Percentiles rank a stretch among this genome's conserved stretches.
These are phyloP conservation scores for Metschnikowia noctiluminum DNA, from an alignment of 805 yeast species.

Conservation along the genomic window DNA sequence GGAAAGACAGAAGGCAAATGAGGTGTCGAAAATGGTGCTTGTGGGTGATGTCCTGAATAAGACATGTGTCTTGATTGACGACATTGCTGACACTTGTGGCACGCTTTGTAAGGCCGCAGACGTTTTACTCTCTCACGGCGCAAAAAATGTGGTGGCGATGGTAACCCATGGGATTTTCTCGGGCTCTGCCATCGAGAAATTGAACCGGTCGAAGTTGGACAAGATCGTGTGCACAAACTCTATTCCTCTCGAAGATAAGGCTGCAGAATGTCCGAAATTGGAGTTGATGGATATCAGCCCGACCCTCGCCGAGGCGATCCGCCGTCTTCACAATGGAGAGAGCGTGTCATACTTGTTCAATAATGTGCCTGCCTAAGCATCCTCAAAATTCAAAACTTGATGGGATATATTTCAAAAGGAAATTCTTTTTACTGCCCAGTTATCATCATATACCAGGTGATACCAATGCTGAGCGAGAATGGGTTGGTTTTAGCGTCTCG, in stretches of 20 bases:
- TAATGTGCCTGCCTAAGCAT: slow-evolving; percentile 46
- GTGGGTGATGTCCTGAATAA: slow-evolving; percentile 82
- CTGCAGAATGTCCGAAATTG: slow-evolving; percentile 55
- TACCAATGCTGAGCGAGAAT: slow-evolving; percentile 58
- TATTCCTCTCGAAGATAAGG: slow-evolving; percentile 69
- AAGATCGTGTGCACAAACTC: slow-evolving; percentile 78
- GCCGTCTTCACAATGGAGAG: slow-evolving; percentile 86
- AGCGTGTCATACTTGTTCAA: slow-evolving; percentile 77
- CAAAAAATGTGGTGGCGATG: slow-evolving; percentile 72
- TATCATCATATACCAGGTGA: slow-evolving; percentile 51
- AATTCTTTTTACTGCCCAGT: background rate
- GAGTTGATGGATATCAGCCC: slow-evolving; percentile 70
- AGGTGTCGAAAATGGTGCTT: slow-evolving; percentile 77
- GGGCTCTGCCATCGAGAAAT: slow-evolving; percentile 68
- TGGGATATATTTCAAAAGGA: too few relatives aligned
- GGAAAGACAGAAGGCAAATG: slow-evolving; percentile 80
- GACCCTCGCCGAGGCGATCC: slow-evolving; percentile 74
- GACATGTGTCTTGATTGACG: slow-evolving; percentile 76
- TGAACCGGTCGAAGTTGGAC: slow-evolving; percentile 64
- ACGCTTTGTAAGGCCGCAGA: slow-evolving; percentile 83
- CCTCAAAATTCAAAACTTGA: background rate
- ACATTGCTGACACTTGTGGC: slow-evolving; percentile 90
- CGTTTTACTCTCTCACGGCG: slow-evolving; percentile 62
- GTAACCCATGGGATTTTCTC: slow-evolving; percentile 83
- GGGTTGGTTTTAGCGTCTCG: slow-evolving; percentile 50